Evolutionary conservation across 352 stramenopile species (phyloP).

Genomic region (Phytopythium chamaehyphon): DNA sequence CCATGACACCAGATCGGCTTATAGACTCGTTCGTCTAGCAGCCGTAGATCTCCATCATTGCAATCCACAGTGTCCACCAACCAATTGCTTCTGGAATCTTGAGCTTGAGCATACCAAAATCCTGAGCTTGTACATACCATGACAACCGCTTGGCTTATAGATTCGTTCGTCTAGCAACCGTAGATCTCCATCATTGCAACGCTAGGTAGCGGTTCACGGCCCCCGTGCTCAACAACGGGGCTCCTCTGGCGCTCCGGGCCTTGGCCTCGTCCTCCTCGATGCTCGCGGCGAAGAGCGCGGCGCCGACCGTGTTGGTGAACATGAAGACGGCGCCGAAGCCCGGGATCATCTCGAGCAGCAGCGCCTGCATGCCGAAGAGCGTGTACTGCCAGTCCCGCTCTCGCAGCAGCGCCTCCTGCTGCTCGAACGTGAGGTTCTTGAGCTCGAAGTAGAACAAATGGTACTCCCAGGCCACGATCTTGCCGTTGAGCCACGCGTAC

Average conservation of each 20-base stretch:
- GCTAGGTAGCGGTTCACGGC: conserved; percentile 6
- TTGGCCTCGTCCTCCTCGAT: conserved; percentile 42
- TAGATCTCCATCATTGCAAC: too few relatives aligned
- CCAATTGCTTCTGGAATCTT: too few relatives aligned
- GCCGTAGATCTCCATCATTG: too few relatives aligned
- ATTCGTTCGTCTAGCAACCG: too few relatives aligned
- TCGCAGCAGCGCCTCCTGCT: conserved; percentile 51
- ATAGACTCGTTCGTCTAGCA: too few relatives aligned
- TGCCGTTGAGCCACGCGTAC: conserved; percentile 71
- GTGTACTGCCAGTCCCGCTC: conserved; percentile 53
- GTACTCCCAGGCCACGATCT: conserved; percentile 64
- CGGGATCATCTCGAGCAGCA: conserved; percentile 75
- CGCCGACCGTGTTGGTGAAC: conserved; percentile 70
- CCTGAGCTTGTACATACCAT: too few relatives aligned
- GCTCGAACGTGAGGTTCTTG: conserved; percentile 46
- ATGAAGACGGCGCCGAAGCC: conserved; percentile 56
- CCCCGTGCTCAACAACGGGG: conserved; percentile 1
- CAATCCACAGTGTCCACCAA: too few relatives aligned
- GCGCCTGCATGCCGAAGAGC: conserved; percentile 63
- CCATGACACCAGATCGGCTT: too few relatives aligned
- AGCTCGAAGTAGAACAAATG: conserved; percentile 79
- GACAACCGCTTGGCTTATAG: too few relatives aligned
- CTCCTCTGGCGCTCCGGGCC: background rate
- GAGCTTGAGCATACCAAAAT: too few relatives aligned
- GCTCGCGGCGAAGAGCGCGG: conserved; percentile 60